These are phyloP conservation scores for Trichaptum fuscoviolaceum DNA, from an alignment of 768 basidiomycete genomes.

Conservation along the genomic window DNA sequence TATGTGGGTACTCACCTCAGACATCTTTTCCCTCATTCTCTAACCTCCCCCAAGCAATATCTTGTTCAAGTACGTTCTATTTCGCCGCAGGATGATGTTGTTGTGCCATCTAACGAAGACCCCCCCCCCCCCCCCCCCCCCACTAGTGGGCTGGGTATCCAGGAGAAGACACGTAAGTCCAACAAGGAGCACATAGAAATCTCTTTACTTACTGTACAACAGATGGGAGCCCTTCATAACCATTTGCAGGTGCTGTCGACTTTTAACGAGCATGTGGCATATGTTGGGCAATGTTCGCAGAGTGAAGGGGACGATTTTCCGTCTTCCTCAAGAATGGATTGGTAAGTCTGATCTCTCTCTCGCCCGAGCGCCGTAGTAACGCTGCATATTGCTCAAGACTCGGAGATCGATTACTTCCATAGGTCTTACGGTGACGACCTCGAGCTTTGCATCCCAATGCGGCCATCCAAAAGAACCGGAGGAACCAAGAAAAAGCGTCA, in stretches of 20 bases:
- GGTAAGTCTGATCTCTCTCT: not conserved
- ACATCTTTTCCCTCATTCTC: not conserved
- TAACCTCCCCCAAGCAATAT: not conserved
- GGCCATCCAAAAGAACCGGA: not conserved
- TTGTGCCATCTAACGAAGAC: too few species aligned
- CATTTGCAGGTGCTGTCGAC: not conserved
- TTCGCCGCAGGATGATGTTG: not conserved
- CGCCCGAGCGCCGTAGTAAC: not conserved
- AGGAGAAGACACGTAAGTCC: not conserved
- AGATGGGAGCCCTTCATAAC: not conserved
- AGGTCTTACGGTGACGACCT: not conserved
- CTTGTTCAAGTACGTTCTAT: not conserved
- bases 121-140: too few species aligned
- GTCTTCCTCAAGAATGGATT: not conserved
- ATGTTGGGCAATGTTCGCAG: not conserved
- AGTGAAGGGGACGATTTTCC: not conserved
- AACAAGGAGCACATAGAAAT: not conserved
- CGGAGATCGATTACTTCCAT: not conserved
- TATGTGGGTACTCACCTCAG: not conserved
- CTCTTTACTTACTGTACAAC: not conserved
- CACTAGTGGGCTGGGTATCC: not conserved
- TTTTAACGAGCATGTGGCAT: not conserved
- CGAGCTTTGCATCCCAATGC: not conserved
- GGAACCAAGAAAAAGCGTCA: not conserved
- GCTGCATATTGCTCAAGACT: not conserved